Conservation (phyloP, 108 stramenopile species). For the Nitzschia sp. region DNA sequence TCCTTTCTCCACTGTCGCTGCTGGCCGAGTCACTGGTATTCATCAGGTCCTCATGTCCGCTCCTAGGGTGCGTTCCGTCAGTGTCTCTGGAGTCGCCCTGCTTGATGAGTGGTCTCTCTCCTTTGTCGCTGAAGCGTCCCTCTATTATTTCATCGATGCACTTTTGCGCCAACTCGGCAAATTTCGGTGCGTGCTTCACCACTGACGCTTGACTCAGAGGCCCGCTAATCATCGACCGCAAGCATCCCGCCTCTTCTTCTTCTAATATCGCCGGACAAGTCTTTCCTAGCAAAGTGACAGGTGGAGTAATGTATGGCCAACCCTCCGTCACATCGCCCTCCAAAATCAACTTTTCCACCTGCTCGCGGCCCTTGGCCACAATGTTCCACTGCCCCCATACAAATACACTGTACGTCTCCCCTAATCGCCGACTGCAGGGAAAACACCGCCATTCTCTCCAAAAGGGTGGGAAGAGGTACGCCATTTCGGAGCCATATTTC, state of each 20-base stretch:
- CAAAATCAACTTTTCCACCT: constrained; percentile 13
- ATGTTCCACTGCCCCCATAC: constrained; percentile 38
- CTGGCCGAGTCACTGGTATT: background rate
- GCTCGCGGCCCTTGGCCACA: constrained; percentile 24
- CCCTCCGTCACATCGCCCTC: constrained; percentile 18
- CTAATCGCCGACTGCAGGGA: constrained; percentile 16
- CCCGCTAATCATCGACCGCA: constrained; percentile 17
- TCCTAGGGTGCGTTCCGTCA: background rate
- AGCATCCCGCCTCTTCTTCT: constrained; percentile 8
- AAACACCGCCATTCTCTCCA: constrained; percentile 22
- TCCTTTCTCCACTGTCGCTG: background rate
- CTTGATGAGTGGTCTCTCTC: background rate
- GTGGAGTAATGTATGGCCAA: constrained; percentile 28
- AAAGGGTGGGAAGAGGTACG: constrained; percentile 18
- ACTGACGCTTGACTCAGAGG: constrained; percentile 9
- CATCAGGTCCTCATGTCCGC: constrained; percentile 2
- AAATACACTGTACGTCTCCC: constrained; percentile 23
- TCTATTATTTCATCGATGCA: constrained; percentile 21
- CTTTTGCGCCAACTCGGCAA: constrained; percentile 26
- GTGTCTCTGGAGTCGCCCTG: background rate
- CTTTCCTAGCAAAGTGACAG: constrained; percentile 23
- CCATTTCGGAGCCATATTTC: constrained; percentile 18
- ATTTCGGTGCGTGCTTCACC: constrained; percentile 17
- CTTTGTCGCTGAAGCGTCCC: constrained; percentile 7
- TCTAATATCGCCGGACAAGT: constrained; percentile 18